phyloP scores from a whole-genome alignment of 176 grass and related monocot genomes.

The Phoenix dactylifera region DNA sequence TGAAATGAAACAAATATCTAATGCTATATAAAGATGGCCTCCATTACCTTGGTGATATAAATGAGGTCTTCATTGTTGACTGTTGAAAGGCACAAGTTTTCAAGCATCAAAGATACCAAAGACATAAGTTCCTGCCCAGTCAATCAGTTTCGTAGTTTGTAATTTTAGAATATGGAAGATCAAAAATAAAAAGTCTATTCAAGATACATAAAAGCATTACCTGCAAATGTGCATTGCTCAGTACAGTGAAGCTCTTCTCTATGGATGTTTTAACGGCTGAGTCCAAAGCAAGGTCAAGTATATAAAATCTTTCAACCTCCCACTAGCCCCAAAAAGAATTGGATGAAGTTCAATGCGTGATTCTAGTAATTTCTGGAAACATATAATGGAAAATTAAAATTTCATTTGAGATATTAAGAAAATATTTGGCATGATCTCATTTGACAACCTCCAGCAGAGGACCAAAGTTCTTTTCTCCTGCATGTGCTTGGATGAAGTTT shows the following conservation, averaged over 20 bases:
- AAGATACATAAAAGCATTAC: not conserved
- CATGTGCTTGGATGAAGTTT: constrained; percentile 7
- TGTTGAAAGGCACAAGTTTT: constrained; percentile 16
- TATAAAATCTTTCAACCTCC: constrained; percentile 16
- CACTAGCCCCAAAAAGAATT: constrained; percentile 2
- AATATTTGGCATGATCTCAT: not conserved
- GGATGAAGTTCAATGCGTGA: constrained; percentile 5
- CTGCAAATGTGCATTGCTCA: constrained; percentile 8
- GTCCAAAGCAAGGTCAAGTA: constrained; percentile 14
- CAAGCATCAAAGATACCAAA: constrained; percentile 6
- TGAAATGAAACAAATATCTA: not conserved
- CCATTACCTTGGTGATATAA: constrained; percentile 8
- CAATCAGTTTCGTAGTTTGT: not conserved
- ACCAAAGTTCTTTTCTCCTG: constrained; percentile 7
- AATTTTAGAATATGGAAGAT: not conserved
- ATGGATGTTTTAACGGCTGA: constrained; percentile 9
- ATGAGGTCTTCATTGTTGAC: constrained; percentile 18
- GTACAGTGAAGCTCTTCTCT: constrained; percentile 5
- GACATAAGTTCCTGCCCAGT: not conserved
- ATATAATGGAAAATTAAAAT: not conserved
- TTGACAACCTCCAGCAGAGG: constrained; percentile 8
- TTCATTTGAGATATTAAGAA: not conserved
- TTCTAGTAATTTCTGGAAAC: constrained; percentile 15
- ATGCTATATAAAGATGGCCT: not conserved
- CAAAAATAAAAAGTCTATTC: not conserved